Base-by-base conservation (phyloP, 345 rosid species). In the Sonneratia alba region DNA sequence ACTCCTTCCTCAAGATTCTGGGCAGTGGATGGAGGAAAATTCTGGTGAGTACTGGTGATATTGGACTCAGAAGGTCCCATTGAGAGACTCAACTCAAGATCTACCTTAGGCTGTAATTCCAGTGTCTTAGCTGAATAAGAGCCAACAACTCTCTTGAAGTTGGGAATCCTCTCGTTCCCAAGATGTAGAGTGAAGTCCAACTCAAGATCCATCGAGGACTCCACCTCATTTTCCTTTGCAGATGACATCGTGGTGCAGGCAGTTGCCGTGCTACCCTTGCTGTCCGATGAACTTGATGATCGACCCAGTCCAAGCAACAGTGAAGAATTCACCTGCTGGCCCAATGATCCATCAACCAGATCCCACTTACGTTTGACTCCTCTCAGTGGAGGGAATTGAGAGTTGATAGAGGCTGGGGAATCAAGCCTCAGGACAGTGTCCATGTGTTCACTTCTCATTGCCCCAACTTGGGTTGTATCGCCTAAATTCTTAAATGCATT, bases 191-290 rank as follows among this genome's bases (percentile, higher is more conserved):
- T 66, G 74, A 92, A 95, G 69, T 92, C 88, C 57, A 94, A 81
- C 45, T 91, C 97, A 74, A 90, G 84, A 82, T 91, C 92, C 92
- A 89, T 82, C 0, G 96, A 87, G 27, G 93, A 90, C 78, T 85
- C 97, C 72, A 85, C 99, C 36, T 91, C 97, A 69, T 83, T 87
- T 85, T 90, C 97, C 83, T 87, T 94, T 59, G 95, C 92, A 38
- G 97, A 90, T 70, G 96, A 91, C 77, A 83, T 74, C 42, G 87
- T 79, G 38, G 89, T 86, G 77, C 87, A 87, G 74, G 86, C 96
- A 78, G 95, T 87, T 63, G 85, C 86, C 1, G 96, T 85, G 79
- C 97, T 92, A 63, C 85, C 97, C 81, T 90, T 90, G 79, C 96
- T 92, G 77, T 95, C 97, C 7, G 99, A 92, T 63, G 99, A 92